Evolutionary conservation across 805 yeast genomes (phyloP).

Genomic region (Kazachstania bromeliacearum): DNA sequence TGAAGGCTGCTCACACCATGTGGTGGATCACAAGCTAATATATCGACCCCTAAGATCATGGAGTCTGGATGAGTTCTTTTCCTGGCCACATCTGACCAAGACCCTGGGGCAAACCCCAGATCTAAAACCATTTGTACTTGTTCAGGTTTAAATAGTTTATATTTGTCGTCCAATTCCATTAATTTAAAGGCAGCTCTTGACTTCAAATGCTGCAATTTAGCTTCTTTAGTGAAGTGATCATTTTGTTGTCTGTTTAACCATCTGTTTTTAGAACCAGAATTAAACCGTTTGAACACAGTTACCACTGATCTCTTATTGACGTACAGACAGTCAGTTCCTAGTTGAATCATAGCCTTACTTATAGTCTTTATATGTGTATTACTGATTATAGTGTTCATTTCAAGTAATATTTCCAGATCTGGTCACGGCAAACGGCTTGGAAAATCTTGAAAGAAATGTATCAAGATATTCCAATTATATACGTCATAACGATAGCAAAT

Average conservation of each 20-base stretch:
- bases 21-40: constrained; percentile 73
- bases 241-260: constrained; percentile 68
- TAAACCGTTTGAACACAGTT: too few species aligned
- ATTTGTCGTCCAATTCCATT: constrained; percentile 60
- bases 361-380: too few species aligned
- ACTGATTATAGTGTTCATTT: too few species aligned
- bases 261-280: constrained; percentile 46
- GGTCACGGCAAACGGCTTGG: too few species aligned
- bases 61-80: constrained; percentile 43
- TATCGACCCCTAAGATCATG: constrained; percentile 69
- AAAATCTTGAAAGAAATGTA: too few species aligned
- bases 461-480: too few species aligned
- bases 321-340: too few species aligned
- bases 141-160: constrained; percentile 41
- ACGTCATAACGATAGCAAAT: too few species aligned
- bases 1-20: constrained; percentile 71
- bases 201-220: constrained; percentile 50
- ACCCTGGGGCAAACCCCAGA: constrained; percentile 89
- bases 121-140: constrained; percentile 59
- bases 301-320: too few species aligned
- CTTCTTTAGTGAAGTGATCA: constrained; percentile 60
- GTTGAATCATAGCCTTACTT: too few species aligned
- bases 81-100: constrained; percentile 83
- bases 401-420: too few species aligned
- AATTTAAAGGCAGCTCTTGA: constrained; percentile 92